phyloP scores from a whole-genome alignment of 768 basidiomycete genomes.

The Crepidotus variabilis region DNA sequence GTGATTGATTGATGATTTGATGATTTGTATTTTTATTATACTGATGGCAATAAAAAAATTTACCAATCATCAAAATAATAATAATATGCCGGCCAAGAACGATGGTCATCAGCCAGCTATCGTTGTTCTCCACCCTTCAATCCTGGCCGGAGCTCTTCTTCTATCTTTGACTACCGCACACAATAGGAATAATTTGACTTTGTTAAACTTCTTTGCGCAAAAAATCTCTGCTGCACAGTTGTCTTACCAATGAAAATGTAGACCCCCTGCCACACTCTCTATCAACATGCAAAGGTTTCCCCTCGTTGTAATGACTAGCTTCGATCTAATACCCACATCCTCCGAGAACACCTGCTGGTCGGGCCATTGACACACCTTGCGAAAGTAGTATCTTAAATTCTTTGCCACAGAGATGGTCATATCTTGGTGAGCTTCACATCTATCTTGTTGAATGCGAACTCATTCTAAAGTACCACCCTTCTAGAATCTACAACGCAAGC shows the following conservation, averaged over 20 bases:
- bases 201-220: slow-evolving; percentile 2
- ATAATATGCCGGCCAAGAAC: no score
- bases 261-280: slow-evolving; percentile 5
- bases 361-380: slow-evolving; percentile 10
- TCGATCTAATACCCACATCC: not conserved
- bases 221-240: not conserved
- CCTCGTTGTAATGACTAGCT: slow-evolving; percentile 3
- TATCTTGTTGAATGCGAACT: not conserved
- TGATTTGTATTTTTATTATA: no score
- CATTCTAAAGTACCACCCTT: not conserved
- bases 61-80: no score
- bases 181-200: not conserved
- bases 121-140: not conserved
- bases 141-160: not conserved
- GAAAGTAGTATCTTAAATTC: not conserved
- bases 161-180: not conserved
- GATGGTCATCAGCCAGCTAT: no score
- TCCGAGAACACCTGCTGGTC: not conserved
- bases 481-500: slow-evolving; percentile 22
- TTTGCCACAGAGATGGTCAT: slow-evolving; percentile 12
- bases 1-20: no score
- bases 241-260: not conserved
- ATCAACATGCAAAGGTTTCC: slow-evolving; percentile 7
- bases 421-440: slow-evolving; percentile 3
- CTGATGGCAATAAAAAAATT: no score